Evolutionary conservation across 2,329 filamentous ascomycete genomes (phyloP), one percentile per base, ranked within the genome.

Genomic region (Coniochaeta sp.): DNA sequence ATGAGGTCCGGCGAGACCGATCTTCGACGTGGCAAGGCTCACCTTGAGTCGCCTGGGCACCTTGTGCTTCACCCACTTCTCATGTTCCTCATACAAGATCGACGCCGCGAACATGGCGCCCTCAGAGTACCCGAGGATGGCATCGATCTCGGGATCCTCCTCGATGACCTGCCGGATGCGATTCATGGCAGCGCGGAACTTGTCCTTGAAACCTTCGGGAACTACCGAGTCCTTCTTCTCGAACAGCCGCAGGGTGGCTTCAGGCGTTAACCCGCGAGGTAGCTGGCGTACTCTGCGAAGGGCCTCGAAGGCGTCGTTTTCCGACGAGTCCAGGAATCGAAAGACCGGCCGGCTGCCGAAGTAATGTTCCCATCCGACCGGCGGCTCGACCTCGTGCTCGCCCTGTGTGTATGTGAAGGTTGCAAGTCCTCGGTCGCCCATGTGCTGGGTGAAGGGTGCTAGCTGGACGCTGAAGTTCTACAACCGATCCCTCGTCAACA

Each of bases 381-480:
- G 60, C 1, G 60, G 54, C 8, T 57, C 56, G 5, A 60, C 59
- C 46, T 58, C 57, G 53, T 60, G 56, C 1, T 38, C 38, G 14
- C 60, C 60, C 32, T 62, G 60, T 4, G 40, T 57, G 55, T 58
- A 62, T 12, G 52, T 20, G 33, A 62, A 62, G 0, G 55, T 50
- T n/a, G 48, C 57, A 13, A 60, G 52, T 12, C 55, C 57, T 5
- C 60, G 58, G 2, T 40, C 26, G 18, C 56, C 51, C 14, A 61
- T 46, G 48, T 61, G 58, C 12, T 54, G 49, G 6, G 59, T 58
- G 16, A 62, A 51, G 2, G 60, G 60, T 6, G 56, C 60, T 9
- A 62, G 53, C 42, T 62, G 60, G 16, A 62, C 56, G n/a, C 55
- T 40, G 32, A 62, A 62, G 53, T 62, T 62, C 60, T 61, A 31